phyloP scores from a whole-genome alignment of 306 rosid genomes.

The Castanea sativa region DNA sequence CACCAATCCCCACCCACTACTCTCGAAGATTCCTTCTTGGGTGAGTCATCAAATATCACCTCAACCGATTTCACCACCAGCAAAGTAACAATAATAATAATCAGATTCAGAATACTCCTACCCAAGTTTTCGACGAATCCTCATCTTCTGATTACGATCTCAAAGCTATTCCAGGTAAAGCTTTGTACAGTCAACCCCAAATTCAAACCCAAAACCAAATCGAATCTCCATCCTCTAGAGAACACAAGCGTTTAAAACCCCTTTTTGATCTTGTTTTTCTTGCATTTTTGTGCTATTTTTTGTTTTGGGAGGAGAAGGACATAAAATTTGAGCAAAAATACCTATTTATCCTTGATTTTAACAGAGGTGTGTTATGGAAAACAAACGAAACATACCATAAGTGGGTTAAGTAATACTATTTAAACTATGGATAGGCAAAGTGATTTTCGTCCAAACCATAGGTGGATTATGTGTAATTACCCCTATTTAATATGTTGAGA shows the following conservation, averaged over 20 bases:
- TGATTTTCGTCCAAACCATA: too few species aligned
- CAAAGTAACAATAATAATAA: neutral
- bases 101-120: neutral
- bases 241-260: constrained; percentile 48
- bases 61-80: constrained; percentile 32
- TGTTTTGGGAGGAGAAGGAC: too few species aligned
- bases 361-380: too few species aligned
- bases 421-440: too few species aligned
- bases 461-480: too few species aligned
- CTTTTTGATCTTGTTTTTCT: too few species aligned
- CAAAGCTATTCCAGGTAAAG: constrained; percentile 68
- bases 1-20: neutral
- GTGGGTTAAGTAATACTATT: too few species aligned
- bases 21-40: constrained; percentile 35
- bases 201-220: neutral
- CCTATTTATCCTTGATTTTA: too few species aligned
- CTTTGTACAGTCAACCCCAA: constrained; percentile 37
- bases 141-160: constrained; percentile 66
- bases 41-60: constrained; percentile 61
- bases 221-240: constrained; percentile 35
- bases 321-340: too few species aligned
- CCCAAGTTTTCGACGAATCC: constrained; percentile 39
- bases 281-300: too few species aligned
- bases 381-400: too few species aligned
- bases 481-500: too few species aligned